Conservation (phyloP, 163 green algal species). For the Volvox carteri region DNA sequence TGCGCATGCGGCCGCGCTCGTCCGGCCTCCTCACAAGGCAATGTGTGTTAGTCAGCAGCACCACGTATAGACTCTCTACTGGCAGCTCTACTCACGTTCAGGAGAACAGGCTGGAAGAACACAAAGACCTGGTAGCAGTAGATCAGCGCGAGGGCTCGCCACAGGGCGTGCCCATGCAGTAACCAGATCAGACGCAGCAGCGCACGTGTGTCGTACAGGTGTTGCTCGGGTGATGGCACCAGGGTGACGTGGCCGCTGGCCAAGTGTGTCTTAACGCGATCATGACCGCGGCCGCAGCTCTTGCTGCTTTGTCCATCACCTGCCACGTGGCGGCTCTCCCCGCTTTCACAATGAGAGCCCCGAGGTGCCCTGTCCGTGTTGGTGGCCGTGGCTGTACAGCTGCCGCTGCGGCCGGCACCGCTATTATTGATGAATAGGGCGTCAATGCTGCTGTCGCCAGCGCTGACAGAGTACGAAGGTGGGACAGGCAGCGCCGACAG, state of each 20-base stretch:
- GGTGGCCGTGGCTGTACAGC: neutral
- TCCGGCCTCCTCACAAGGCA: no score
- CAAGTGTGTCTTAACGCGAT: neutral
- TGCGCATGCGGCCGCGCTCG: no score
- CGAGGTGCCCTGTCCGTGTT: neutral
- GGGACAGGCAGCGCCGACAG: slow-evolving; percentile 9
- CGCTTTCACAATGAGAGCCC: no score
- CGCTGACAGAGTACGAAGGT: no score
- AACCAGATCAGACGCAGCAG: slow-evolving; percentile 34
- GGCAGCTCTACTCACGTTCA: slow-evolving; percentile 7
- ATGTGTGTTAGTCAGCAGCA: no score
- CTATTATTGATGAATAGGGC: no score
- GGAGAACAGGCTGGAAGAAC: slow-evolving; percentile 40
- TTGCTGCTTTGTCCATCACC: no score
- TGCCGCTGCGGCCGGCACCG: no score
- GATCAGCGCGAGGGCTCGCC: slow-evolving; percentile 29
- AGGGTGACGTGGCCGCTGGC: neutral
- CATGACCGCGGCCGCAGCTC: neutral
- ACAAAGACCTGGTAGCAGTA: slow-evolving; percentile 35
- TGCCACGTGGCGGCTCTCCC: no score
- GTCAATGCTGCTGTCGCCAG: no score
- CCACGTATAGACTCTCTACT: no score
- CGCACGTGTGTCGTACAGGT: neutral
- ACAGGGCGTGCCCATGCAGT: slow-evolving; percentile 23
- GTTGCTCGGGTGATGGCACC: slow-evolving; percentile 15